Conservation (phyloP, 1,139 yeast species). For the Magnusiomyces fungicola region DNA sequence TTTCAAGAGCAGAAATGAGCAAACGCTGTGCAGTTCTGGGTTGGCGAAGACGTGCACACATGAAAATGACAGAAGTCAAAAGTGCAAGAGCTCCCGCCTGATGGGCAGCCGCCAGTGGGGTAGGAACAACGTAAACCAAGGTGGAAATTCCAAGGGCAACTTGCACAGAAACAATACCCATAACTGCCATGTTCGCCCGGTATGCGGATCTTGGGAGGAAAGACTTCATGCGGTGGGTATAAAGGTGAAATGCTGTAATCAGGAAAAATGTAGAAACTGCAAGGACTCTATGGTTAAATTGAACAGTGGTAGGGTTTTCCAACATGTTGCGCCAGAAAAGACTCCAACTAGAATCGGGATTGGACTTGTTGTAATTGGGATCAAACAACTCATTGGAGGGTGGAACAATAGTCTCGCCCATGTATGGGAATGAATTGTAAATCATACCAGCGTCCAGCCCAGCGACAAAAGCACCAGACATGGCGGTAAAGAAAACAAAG, state of each 20-base stretch:
- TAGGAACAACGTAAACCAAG: conserved; percentile 81
- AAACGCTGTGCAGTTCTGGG: conserved; percentile 43
- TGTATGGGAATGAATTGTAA: conserved; percentile 92
- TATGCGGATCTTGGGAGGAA: conserved; percentile 57
- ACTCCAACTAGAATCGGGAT: conserved; percentile 38
- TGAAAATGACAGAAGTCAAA: conserved; percentile 66
- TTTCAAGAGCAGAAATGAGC: conserved; percentile 12
- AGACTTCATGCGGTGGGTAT: conserved; percentile 41
- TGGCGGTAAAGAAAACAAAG: conserved; percentile 77
- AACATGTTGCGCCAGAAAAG: conserved; percentile 85
- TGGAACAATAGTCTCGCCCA: conserved; percentile 77
- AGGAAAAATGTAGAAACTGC: conserved; percentile 77
- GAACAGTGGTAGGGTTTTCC: conserved; percentile 96
- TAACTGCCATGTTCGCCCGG: conserved; percentile 53
- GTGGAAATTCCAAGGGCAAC: conserved; percentile 83
- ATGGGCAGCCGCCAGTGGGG: conserved; percentile 88
- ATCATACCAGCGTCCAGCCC: conserved; percentile 97
- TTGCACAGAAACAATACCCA: conserved; percentile 80
- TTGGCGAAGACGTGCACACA: conserved; percentile 59
- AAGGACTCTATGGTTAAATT: conserved; percentile 77
- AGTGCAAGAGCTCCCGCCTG: conserved; percentile 96
- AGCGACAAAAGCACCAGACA: conserved; percentile 98
- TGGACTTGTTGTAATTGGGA: conserved; percentile 49
- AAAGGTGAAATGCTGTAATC: conserved; percentile 55
- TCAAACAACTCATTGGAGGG: conserved; percentile 66